A percentile compares a stretch with the other conserved stretches of the same genome.
phyloP scores from a whole-genome alignment of 78 protist genomes.

The Blattamonas nauphoetae region DNA sequence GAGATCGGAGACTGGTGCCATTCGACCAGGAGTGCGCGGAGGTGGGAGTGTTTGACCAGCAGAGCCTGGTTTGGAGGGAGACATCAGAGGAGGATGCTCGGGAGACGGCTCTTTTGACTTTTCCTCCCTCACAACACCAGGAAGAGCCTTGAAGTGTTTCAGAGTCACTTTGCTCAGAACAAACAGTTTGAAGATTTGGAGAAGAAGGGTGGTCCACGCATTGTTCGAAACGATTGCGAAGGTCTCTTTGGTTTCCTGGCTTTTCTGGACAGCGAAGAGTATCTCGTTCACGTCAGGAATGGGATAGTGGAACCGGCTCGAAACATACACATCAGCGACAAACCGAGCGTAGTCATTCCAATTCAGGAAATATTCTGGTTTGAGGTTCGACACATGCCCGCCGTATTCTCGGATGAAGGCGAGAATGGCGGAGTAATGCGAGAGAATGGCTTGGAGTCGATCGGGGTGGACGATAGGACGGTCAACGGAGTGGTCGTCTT shows the following conservation, averaged over 20 bases:
- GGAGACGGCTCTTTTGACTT: neutral
- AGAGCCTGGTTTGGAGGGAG: neutral
- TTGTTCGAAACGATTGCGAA: neutral
- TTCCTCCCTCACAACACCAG: neutral
- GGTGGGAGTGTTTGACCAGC: neutral
- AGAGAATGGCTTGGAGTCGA: neutral
- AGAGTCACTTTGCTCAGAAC: neutral
- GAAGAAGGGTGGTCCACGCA: slow-evolving; percentile 18
- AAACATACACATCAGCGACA: neutral
- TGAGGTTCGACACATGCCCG: neutral
- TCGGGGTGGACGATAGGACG: neutral
- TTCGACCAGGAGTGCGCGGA: neutral
- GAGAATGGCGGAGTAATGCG: neutral
- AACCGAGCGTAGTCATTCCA: neutral
- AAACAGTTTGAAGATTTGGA: slow-evolving; percentile 17
- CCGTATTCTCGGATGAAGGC: neutral
- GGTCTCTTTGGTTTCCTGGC: neutral
- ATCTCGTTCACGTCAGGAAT: neutral
- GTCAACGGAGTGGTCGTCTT: no score
- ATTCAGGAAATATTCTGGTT: neutral
- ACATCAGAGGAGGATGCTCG: no score
- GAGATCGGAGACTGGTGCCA: neutral
- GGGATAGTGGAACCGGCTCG: neutral
- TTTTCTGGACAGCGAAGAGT: neutral
- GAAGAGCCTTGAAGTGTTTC: neutral